Evolutionary conservation across 768 basidiomycete species (phyloP), one percentile per base, ranked within the genome.

Genomic region (Gautieria morchelliformis): DNA sequence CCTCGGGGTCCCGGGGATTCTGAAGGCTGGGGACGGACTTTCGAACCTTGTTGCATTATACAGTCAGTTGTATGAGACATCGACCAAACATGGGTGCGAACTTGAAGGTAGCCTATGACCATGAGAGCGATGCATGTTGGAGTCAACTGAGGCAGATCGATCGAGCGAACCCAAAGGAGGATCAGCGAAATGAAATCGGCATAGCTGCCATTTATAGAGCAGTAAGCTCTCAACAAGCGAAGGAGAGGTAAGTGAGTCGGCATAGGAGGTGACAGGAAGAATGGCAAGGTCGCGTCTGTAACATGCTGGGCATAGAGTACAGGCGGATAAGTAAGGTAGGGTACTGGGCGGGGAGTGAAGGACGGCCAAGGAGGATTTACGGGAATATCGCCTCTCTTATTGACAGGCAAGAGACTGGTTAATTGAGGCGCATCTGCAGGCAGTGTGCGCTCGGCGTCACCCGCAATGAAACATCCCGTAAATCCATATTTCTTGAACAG

Each of bases 71-170:
- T 39, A 40, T 10, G 14, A 37, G 35, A 37, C 10, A 9, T 9
- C 42, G 42, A 17, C 42, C 11, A 44, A 44, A 7, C 8, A 45
- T 8, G 30, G 20, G 56, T 15, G 33, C 54, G 30, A 7, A 44
- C 42, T 30, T 52, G 27, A 17, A 62, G 54, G 22, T 35, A 62
- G 14, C 41, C 53, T 30, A 62, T 58, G 33, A 62, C 49, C 60
- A 62, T 61, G 27, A 60, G 50, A 42, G 54, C 52, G 15, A 62
- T 37, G 41, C 61, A 62, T 19, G 61, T 37, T 17, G 59, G 41
- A 12, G 48, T 44, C 35, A 62, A n/a, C 44, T 52, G 48, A 7
- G 19, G 42, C 24, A 53, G 27, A 24, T 41, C 39, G 6, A 62
- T 53, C 24, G 50, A 51, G 19, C 55, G 59, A 37, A 54, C 41